phyloP scores from a whole-genome alignment of 371 early-diverging fungal species.

The Capillidium heterosporum region DNA sequence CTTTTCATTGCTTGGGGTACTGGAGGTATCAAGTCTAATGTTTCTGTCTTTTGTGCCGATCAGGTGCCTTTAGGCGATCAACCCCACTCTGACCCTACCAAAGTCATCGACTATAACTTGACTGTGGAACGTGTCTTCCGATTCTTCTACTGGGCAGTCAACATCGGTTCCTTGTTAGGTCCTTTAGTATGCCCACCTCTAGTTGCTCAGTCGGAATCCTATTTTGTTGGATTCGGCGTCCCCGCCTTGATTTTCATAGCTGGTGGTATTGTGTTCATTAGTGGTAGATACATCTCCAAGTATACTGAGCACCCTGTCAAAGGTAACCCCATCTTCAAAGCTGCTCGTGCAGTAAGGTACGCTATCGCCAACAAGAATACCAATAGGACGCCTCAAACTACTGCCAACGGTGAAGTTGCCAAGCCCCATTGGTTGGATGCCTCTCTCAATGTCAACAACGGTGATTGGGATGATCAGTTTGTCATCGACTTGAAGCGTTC shows the following conservation, averaged over 20 bases:
- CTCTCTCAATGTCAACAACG: slow-evolving; percentile 9
- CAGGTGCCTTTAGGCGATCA: slow-evolving; percentile 18
- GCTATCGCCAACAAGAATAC: slow-evolving; percentile 31
- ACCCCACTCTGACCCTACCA: not conserved
- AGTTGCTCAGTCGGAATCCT: slow-evolving; percentile 14
- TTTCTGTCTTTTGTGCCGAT: slow-evolving; percentile 51
- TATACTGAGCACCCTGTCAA: slow-evolving; percentile 39
- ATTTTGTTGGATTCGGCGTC: slow-evolving; percentile 32
- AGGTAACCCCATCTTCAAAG: slow-evolving; percentile 33
- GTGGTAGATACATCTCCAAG: slow-evolving; percentile 22
- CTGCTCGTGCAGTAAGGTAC: slow-evolving; percentile 20
- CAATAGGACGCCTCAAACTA: no score
- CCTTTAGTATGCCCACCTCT: slow-evolving; percentile 12
- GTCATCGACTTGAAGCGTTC: slow-evolving; percentile 46
- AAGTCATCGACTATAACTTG: slow-evolving; percentile 15
- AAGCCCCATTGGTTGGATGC: slow-evolving; percentile 26
- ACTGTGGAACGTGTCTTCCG: slow-evolving; percentile 35
- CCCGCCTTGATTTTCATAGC: slow-evolving; percentile 46
- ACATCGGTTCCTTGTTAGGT: slow-evolving; percentile 31
- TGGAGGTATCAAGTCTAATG: slow-evolving; percentile 74
- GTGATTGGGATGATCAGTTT: slow-evolving; percentile 43
- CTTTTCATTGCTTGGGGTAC: slow-evolving; percentile 66
- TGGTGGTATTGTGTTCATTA: slow-evolving; percentile 29
- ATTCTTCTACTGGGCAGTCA: slow-evolving; percentile 70
- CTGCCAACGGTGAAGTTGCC: slow-evolving; percentile 1